phyloP scores from a whole-genome alignment of 768 basidiomycete species.

The Rhizopogon vesiculosus region DNA sequence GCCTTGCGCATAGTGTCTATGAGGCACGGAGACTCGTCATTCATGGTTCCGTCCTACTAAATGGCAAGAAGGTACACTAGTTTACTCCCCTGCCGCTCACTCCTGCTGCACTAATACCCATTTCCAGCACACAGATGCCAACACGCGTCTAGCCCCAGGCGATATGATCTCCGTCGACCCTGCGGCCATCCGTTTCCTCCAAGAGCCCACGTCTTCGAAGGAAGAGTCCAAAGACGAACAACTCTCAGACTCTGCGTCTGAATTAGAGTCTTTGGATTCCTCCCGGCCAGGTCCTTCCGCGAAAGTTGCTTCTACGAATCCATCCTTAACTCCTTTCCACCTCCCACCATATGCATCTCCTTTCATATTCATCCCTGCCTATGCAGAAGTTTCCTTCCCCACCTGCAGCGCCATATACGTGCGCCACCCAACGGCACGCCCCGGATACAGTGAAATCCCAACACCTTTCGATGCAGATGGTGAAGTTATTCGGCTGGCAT shows the following conservation, averaged over 20 bases:
- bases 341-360: constrained; percentile 87
- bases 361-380: constrained; percentile 90
- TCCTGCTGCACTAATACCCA: neutral
- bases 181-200: constrained; percentile 68
- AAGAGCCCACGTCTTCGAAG: constrained; percentile 24
- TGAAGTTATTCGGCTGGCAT: constrained; percentile 79
- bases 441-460: constrained; percentile 92
- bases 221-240: constrained; percentile 6
- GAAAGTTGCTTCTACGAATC: constrained; percentile 6
- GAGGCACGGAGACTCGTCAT: constrained; percentile 84
- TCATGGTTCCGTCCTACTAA: constrained; percentile 82
- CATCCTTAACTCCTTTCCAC: constrained; percentile 64
- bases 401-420: constrained; percentile 92
- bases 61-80: constrained; percentile 76
- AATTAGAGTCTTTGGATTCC: neutral
- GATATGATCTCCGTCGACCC: constrained; percentile 93
- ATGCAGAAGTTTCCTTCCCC: constrained; percentile 78
- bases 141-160: constrained; percentile 86
- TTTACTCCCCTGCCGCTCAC: neutral
- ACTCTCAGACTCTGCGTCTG: neutral
- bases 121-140: constrained; percentile 73
- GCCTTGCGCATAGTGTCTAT: constrained; percentile 86
- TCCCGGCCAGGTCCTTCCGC: neutral
- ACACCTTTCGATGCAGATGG: constrained; percentile 97
- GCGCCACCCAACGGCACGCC: constrained; percentile 94